Percentiles rank a stretch among this genome's conserved stretches.
Evolutionary conservation across 257 asterid genomes (phyloP).

Genomic region (Rubia yunnanensis): DNA sequence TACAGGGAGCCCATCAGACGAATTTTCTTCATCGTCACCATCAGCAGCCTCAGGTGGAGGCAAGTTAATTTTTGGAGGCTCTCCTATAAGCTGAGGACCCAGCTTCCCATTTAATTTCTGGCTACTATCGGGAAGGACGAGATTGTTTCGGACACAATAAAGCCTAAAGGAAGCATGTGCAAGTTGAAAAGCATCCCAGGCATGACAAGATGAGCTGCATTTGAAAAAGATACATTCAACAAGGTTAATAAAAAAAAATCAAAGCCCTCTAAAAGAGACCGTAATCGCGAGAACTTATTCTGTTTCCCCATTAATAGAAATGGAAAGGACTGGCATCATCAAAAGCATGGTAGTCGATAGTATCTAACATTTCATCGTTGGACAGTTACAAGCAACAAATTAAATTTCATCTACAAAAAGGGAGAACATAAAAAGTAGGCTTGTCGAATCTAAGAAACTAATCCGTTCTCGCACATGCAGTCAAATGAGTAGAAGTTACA

Average conservation of each 20-base stretch:
- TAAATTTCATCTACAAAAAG: not conserved
- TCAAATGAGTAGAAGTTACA: not conserved
- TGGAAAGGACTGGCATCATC: not conserved
- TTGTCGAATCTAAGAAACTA: not conserved
- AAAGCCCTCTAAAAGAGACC: not conserved
- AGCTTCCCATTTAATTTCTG: conserved; percentile 30
- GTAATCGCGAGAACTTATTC: not conserved
- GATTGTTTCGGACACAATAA: conserved; percentile 52
- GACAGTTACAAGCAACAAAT: not conserved
- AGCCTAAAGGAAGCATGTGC: conserved; percentile 89
- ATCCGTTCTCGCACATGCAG: not conserved
- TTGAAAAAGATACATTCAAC: conserved; percentile 14
- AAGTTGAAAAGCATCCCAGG: conserved; percentile 93
- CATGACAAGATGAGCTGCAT: conserved; percentile 80
- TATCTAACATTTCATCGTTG: not conserved
- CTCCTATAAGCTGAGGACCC: conserved; percentile 76
- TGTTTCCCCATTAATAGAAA: not conserved
- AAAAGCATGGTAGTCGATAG: not conserved
- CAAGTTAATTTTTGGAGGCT: conserved; percentile 56
- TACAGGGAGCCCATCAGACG: conserved; percentile 67
- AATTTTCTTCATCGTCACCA: conserved; percentile 72
- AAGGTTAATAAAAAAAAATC: not conserved
- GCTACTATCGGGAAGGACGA: conserved; percentile 31
- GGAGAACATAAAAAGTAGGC: not conserved
- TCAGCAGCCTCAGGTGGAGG: conserved; percentile 59